Percentiles rank a stretch among this genome's conserved stretches.
phyloP scores from a whole-genome alignment of 129 eudicot genomes.

The Arctium minus region DNA sequence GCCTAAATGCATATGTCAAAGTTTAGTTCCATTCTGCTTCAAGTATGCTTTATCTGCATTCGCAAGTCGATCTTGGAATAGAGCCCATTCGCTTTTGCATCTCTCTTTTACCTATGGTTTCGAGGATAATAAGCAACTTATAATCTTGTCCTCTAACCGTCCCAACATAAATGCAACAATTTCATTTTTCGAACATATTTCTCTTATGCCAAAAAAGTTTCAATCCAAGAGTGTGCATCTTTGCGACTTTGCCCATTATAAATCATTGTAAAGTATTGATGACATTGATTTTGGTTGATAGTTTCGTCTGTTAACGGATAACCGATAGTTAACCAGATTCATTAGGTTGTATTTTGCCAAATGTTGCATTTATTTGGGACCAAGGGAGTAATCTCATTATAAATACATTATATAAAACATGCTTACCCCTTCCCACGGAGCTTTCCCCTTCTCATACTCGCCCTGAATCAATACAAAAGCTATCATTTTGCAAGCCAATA shows the following conservation, averaged over 20 bases:
- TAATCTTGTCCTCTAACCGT: neutral
- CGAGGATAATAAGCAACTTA: neutral
- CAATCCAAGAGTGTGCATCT: neutral
- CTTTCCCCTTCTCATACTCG: slow-evolving; percentile 24
- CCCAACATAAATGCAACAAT: neutral
- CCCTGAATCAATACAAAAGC: slow-evolving; percentile 18
- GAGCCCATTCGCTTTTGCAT: slow-evolving; percentile 70
- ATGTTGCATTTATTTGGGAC: neutral
- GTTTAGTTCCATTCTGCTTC: slow-evolving; percentile 28
- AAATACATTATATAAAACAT: neutral
- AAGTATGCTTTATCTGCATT: slow-evolving; percentile 65
- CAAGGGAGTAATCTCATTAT: neutral
- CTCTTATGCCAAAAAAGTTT: neutral
- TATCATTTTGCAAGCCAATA: slow-evolving; percentile 11
- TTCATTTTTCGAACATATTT: neutral
- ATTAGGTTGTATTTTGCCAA: neutral
- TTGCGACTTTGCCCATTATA: neutral
- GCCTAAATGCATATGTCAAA: slow-evolving; percentile 8
- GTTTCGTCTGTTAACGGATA: neutral
- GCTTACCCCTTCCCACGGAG: slow-evolving; percentile 32
- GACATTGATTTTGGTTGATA: no score
- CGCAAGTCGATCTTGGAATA: slow-evolving; percentile 57
- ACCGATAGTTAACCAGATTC: neutral
- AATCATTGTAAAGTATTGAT: no score
- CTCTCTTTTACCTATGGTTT: slow-evolving; percentile 61